phyloP scores from a whole-genome alignment of 306 rosid species.

The Astragalus glycyphyllos region DNA sequence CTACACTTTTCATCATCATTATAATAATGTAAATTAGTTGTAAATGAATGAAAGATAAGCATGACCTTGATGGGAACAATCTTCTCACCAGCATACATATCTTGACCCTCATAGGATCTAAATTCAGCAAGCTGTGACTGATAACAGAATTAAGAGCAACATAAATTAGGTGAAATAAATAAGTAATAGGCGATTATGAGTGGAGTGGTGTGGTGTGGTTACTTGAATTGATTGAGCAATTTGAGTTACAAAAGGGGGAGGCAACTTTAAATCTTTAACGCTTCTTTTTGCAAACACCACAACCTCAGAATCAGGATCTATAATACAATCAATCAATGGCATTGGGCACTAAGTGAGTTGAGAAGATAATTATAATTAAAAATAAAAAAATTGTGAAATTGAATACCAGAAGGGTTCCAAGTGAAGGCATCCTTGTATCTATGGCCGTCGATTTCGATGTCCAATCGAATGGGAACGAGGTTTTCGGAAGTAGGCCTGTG shows the following conservation, averaged over 20 bases:
- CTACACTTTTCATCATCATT: neutral
- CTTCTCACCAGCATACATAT: conserved; percentile 88
- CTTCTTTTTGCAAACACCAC: conserved; percentile 79
- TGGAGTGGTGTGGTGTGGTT: too few relatives aligned
- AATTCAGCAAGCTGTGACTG: conserved; percentile 84
- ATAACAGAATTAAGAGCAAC: conserved; percentile 35
- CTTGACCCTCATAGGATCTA: conserved; percentile 85
- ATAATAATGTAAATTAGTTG: too few relatives aligned
- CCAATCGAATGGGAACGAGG: conserved; percentile 76
- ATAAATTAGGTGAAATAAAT: neutral
- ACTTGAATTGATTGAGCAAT: conserved; percentile 90
- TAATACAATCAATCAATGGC: neutral
- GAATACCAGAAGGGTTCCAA: conserved; percentile 87
- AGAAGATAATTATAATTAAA: neutral
- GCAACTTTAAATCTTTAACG: conserved; percentile 82
- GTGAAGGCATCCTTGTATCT: conserved; percentile 87
- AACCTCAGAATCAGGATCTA: conserved; percentile 87
- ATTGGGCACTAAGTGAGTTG: neutral
- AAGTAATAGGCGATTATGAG: too few relatives aligned
- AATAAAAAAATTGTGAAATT: too few relatives aligned
- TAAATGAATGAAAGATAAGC: neutral
- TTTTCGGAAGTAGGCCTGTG: conserved; percentile 78
- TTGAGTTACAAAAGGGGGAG: conserved; percentile 75
- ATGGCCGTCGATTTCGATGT: conserved; percentile 76
- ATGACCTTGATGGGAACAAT: conserved; percentile 85